Evolutionary conservation across 2,329 filamentous ascomycete species (phyloP), one percentile per base, ranked within the genome.

Genomic region (Aspergillus amoenus): DNA sequence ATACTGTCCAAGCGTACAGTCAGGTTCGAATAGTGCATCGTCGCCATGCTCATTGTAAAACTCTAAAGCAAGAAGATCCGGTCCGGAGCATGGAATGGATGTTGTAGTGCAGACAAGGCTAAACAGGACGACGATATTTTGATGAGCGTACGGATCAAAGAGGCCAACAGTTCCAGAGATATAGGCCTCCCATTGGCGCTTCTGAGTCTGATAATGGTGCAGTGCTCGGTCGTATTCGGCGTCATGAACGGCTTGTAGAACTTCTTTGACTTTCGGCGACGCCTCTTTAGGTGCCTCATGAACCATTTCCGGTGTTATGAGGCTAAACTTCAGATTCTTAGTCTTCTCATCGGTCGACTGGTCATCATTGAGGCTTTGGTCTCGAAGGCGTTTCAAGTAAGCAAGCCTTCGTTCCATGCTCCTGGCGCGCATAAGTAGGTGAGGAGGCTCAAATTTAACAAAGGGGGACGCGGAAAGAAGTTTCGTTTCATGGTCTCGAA

Each of bases 301-400:
- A 0, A 99, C 90, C 93, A 97, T 97, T 65, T 96, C 91, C 1
- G 94, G 93, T 60, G 90, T 91, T 61, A 99, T 95, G 9, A 99
- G 83, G 65, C 95, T 88, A 64, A 99, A 99, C 34, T 87, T 88
- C 56, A 90, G 86, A 1, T 83, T 81, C 45, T 84, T 86, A 5
- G 77, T 68, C 62, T 88, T 88, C 61, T 90, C 88, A 11, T 82
- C 79, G 22, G 83, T 81, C 4, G 74, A 78, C 17, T 80, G 67
- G 40, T 73, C 70, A 22, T 69, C 64, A 5, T 70, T 67, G 18
- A 73, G 63, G 55, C 78, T 73, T 69, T 95, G 90, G 65, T 97
- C 91, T 39, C 91, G 87, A 11, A 97, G 82, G 50, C 88, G 84
- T 69, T 90, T 93, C 47, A 97, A 81, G 70, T 95, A 91, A 2